A percentile compares a stretch with the other conserved stretches of the same genome.
Conservation (phyloP, 1,284 basidiomycete species). For the Xanthoconium separans region DNA sequence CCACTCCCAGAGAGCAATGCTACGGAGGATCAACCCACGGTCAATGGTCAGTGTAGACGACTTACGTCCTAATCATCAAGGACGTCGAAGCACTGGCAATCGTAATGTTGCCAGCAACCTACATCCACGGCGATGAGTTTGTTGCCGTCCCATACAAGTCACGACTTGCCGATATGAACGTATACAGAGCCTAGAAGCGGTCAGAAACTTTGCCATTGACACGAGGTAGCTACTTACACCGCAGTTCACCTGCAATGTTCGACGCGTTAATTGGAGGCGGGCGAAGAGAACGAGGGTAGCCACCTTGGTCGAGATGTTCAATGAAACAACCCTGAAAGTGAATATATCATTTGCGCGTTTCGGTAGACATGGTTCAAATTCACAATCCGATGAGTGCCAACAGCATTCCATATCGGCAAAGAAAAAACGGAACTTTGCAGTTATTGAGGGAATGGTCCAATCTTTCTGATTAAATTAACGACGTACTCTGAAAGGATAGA, state of each 20-base stretch:
- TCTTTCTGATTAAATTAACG: background rate
- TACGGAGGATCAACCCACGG: conserved; percentile 26
- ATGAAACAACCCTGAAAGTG: conserved; percentile 51
- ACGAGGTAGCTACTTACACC: conserved; percentile 39
- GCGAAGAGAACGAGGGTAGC: conserved; percentile 7
- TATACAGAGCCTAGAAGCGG: conserved; percentile 52
- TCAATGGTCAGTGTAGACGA: conserved; percentile 1
- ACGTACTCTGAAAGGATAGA: conserved; percentile 16
- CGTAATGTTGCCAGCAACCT: conserved; percentile 30
- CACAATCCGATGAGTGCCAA: conserved; percentile 62
- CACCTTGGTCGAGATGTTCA: conserved; percentile 44
- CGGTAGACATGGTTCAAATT: conserved; percentile 8
- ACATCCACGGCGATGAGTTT: conserved; percentile 6
- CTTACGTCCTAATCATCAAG: conserved; percentile 68
- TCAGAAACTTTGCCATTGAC: conserved; percentile 4
- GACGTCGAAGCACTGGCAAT: conserved; percentile 43
- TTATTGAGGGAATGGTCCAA: conserved; percentile 6
- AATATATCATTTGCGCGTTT: background rate
- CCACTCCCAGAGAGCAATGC: conserved; percentile 70
- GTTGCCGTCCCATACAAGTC: background rate
- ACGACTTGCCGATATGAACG: conserved; percentile 59
- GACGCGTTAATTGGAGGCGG: background rate
- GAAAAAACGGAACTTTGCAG: conserved; percentile 59
- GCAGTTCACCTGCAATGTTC: conserved; percentile 54
- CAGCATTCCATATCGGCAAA: conserved; percentile 68